A percentile compares a stretch with the other conserved stretches of the same genome.
Conservation (phyloP, 441 rosid species). For the Populus hybrid region DNA sequence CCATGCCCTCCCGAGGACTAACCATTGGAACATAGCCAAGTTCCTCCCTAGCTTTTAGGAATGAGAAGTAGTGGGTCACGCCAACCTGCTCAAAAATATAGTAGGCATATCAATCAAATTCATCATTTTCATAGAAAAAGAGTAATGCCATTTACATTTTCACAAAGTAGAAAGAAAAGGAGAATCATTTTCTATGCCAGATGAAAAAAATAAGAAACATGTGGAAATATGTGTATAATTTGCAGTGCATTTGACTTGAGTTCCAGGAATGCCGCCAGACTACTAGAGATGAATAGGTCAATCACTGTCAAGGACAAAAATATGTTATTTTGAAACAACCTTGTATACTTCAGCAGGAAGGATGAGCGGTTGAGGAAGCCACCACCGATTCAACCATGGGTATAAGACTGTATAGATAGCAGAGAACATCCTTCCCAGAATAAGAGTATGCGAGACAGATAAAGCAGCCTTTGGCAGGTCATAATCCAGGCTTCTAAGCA, state of each 20-base stretch:
- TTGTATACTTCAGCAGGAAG: slow-evolving; percentile 96
- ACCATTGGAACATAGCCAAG: not conserved
- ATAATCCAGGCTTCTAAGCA: slow-evolving; percentile 68
- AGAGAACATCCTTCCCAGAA: slow-evolving; percentile 51
- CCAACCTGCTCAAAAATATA: slow-evolving; percentile 54
- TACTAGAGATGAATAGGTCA: not conserved
- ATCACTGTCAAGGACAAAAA: not conserved
- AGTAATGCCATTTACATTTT: not conserved
- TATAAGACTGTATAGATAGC: slow-evolving; percentile 59
- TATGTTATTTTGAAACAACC: slow-evolving; percentile 36
- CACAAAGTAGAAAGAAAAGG: not conserved
- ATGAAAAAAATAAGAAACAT: not conserved
- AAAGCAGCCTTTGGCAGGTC: slow-evolving; percentile 60
- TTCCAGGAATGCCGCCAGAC: not conserved
- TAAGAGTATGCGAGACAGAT: slow-evolving; percentile 51
- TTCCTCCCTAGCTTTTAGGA: slow-evolving; percentile 53
- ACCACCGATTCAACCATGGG: slow-evolving; percentile 74
- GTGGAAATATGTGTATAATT: not conserved
- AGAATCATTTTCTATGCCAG: not conserved
- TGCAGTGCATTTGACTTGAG: not conserved
- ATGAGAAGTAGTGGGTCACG: slow-evolving; percentile 87
- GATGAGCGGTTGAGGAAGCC: slow-evolving; percentile 86
- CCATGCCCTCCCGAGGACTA: slow-evolving; percentile 35
- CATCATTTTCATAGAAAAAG: not conserved
- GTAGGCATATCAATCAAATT: slow-evolving; percentile 11